A percentile compares a stretch with the other conserved stretches of the same genome.
Evolutionary conservation across 164 flowering plant genomes (phyloP).

Genomic region (Macadamia tetraphylla): DNA sequence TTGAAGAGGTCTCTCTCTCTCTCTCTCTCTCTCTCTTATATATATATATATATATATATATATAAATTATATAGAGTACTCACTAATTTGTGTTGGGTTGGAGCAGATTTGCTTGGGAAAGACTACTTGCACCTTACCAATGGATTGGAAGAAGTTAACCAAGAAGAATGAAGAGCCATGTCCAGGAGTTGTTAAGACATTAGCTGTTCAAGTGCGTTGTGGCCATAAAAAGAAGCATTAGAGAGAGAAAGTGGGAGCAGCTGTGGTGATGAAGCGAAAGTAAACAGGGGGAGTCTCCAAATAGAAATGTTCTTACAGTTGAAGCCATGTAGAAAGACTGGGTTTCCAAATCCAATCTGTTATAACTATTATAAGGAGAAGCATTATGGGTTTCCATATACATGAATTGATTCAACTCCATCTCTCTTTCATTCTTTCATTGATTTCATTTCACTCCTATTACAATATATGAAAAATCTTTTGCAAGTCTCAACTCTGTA

Average conservation of each 20-base stretch:
- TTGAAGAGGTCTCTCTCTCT: conserved; percentile 42
- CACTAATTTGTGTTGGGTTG: background rate
- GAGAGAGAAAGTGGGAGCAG: too few relatives aligned
- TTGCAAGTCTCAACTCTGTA: too few relatives aligned
- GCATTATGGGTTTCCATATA: too few relatives aligned
- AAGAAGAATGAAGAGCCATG: conserved; percentile 30
- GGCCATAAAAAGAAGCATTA: background rate
- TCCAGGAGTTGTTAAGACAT: conserved; percentile 35
- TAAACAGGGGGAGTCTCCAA: background rate
- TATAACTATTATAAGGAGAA: too few relatives aligned
- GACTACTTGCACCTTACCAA: conserved; percentile 37
- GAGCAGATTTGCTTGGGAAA: conserved; percentile 74
- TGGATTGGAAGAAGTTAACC: conserved; percentile 24
- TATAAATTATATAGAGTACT: background rate
- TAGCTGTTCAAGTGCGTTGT: conserved; percentile 70
- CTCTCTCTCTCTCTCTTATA: background rate
- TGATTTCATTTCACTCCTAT: too few relatives aligned
- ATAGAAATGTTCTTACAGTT: background rate
- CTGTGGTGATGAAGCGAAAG: background rate
- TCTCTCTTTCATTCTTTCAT: too few relatives aligned
- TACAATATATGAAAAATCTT: too few relatives aligned
- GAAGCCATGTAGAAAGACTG: too few relatives aligned
- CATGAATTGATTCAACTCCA: too few relatives aligned
- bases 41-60: background rate
- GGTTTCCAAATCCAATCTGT: too few relatives aligned